Evolutionary conservation across 306 rosid genomes (phyloP).

Genomic region (Sindora glabra): DNA sequence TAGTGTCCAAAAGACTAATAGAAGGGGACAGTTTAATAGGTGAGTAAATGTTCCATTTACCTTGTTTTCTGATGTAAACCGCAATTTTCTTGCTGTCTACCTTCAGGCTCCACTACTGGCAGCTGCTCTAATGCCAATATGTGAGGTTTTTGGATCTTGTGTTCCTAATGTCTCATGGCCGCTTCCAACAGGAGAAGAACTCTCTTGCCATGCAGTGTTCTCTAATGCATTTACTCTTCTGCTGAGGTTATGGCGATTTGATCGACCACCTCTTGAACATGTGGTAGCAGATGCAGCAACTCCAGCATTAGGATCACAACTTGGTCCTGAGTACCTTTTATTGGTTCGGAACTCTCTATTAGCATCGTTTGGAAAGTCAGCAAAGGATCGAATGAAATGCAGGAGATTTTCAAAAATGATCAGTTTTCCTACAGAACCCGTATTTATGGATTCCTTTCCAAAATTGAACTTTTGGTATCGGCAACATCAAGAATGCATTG

Average conservation of each 20-base stretch:
- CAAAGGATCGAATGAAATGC: conserved; percentile 40
- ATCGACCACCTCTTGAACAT: conserved; percentile 61
- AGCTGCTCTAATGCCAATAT: conserved; percentile 63
- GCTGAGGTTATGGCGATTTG: conserved; percentile 82
- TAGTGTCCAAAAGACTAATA: neutral
- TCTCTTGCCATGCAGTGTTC: conserved; percentile 71
- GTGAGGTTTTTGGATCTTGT: conserved; percentile 80
- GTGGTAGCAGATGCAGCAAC: conserved; percentile 40
- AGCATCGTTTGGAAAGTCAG: conserved; percentile 47
- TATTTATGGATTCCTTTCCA: conserved; percentile 73
- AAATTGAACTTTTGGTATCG: conserved; percentile 72
- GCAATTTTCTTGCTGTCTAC: conserved; percentile 20
- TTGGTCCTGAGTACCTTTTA: conserved; percentile 78
- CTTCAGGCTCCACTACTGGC: conserved; percentile 86
- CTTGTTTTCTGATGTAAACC: conserved; percentile 18
- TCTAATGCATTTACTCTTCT: conserved; percentile 81
- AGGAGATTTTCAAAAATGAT: conserved; percentile 50
- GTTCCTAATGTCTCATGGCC: conserved; percentile 44
- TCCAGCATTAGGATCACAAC: conserved; percentile 60
- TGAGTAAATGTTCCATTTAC: neutral
- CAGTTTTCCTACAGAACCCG: conserved; percentile 36
- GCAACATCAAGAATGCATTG: conserved; percentile 83
- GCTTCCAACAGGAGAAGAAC: conserved; percentile 58
- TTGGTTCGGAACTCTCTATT: conserved; percentile 56
- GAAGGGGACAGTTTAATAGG: neutral